Percentiles rank a stretch among this genome's conserved stretches.
Conservation (phyloP, 1,284 basidiomycete species). For the Pyrrhoderma lamaoense region DNA sequence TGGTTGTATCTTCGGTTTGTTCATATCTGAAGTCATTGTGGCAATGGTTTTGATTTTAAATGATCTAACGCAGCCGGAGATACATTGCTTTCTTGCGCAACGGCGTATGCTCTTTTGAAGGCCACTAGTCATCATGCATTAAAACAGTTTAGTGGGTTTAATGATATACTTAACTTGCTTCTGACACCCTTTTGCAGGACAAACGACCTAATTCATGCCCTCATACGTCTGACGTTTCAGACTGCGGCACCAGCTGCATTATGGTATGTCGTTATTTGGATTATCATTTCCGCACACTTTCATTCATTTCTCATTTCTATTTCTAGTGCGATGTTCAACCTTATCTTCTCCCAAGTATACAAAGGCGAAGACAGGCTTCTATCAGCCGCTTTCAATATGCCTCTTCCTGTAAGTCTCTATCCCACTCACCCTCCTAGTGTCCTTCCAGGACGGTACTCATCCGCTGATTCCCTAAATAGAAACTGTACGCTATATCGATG, state of each 20-base stretch:
- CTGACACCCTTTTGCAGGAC: background rate
- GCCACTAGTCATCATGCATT: constrained; percentile 26
- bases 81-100: constrained; percentile 25
- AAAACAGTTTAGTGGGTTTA: constrained; percentile 24
- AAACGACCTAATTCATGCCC: constrained; percentile 24
- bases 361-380: constrained; percentile 23
- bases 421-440: no score
- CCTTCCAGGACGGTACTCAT: background rate
- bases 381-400: constrained; percentile 25
- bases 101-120: constrained; percentile 28
- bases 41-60: background rate
- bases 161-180: background rate
- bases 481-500: constrained; percentile 26
- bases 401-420: constrained; percentile 21
- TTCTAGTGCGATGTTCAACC: constrained; percentile 29
- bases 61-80: constrained; percentile 25
- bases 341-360: constrained; percentile 30
- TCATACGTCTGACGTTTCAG: constrained; percentile 31
- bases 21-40: background rate
- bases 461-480: constrained; percentile 8
- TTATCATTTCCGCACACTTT: background rate
- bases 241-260: constrained; percentile 30
- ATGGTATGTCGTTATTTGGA: constrained; percentile 25
- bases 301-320: background rate
- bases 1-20: constrained; percentile 28